Conservation (phyloP, 2,329 filamentous ascomycete species). For the Colletotrichum spinosum region DNA sequence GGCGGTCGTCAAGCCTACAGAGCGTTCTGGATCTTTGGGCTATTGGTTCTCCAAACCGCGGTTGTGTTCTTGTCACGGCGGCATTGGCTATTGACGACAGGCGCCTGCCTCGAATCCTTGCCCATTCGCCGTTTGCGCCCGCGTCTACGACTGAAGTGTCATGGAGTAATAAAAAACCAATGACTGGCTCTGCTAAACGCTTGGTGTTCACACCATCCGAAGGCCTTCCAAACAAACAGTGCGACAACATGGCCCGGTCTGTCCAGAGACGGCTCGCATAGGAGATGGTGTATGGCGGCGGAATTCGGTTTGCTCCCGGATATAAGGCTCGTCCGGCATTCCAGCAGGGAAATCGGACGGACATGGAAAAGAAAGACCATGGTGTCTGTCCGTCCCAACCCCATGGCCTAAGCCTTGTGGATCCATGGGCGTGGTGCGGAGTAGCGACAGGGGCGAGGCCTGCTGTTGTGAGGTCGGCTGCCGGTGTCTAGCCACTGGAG, state of each 20-base stretch:
- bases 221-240: conserved; percentile 2
- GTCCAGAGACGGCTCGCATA: not conserved
- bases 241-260: conserved; percentile 2
- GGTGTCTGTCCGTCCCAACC: conserved; percentile 12
- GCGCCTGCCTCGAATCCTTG: too few species aligned
- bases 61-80: too few species aligned
- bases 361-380: conserved; percentile 13
- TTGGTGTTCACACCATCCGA: not conserved
- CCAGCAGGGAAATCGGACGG: conserved; percentile 14
- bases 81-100: too few species aligned
- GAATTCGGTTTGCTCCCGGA: conserved; percentile 9
- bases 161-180: not conserved
- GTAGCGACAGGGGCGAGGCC: conserved; percentile 11
- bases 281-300: not conserved
- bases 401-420: conserved; percentile 34
- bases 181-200: conserved; percentile 28
- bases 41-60: too few species aligned
- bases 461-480: too few species aligned
- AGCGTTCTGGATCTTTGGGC: too few species aligned
- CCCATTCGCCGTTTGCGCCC: not conserved
- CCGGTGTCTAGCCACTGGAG: too few species aligned
- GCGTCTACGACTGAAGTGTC: conserved; percentile 9
- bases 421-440: not conserved
- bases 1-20: too few species aligned
- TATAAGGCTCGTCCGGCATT: conserved; percentile 2